Evolutionary conservation across 2,329 filamentous ascomycete species (phyloP).

Genomic region (Cercospora citrullina): DNA sequence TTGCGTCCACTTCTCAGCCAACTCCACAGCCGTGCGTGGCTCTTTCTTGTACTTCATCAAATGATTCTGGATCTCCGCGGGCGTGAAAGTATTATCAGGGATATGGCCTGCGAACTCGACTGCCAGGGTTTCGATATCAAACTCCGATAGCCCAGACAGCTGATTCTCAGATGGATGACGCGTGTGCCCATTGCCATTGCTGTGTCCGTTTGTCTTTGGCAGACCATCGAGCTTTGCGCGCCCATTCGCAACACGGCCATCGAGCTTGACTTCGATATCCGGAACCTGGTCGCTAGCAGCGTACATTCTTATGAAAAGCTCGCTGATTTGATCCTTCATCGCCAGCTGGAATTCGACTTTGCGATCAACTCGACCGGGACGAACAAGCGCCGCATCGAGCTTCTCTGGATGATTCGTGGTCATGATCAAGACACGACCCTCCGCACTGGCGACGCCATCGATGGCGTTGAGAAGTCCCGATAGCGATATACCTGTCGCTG

Average conservation of each 20-base stretch:
- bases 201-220: conserved; percentile 10
- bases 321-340: conserved; percentile 42
- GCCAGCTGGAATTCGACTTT: conserved; percentile 61
- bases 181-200: conserved; percentile 20
- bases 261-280: conserved; percentile 16
- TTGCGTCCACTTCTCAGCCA: conserved; percentile 47
- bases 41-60: conserved; percentile 54
- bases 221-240: conserved; percentile 14
- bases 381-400: conserved; percentile 65
- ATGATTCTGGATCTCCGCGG: conserved; percentile 56
- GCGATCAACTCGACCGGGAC: conserved; percentile 70
- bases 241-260: conserved; percentile 3
- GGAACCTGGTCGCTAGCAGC: conserved; percentile 29
- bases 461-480: conserved; percentile 81
- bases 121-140: conserved; percentile 45
- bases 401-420: conserved; percentile 75
- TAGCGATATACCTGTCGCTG: conserved; percentile 66
- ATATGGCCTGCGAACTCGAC: conserved; percentile 48
- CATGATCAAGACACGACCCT: conserved; percentile 78
- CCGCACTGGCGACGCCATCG: conserved; percentile 76
- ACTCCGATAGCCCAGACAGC: conserved; percentile 19
- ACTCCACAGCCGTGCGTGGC: conserved; percentile 47
- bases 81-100: conserved; percentile 52
- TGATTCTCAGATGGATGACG: conserved; percentile 14
- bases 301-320: conserved; percentile 47